These are phyloP conservation scores for Prunus fruticosa DNA, from an alignment of 306 rosid species.

Conservation along the genomic window DNA sequence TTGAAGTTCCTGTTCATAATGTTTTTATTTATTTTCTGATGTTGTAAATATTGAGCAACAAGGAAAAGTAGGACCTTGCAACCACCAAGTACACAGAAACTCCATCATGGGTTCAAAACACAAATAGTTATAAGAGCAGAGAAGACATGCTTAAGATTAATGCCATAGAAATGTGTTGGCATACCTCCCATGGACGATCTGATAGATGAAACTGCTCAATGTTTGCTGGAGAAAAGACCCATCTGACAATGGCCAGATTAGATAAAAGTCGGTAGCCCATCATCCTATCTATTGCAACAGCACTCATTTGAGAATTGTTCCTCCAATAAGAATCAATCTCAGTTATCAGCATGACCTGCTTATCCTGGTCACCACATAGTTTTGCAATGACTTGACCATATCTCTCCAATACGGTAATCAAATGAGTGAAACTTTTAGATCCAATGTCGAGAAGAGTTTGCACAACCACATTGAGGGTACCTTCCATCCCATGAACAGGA, in stretches of 20 bases:
- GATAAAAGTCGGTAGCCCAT: constrained; percentile 96
- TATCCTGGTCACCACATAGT: constrained; percentile 80
- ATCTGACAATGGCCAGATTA: constrained; percentile 89
- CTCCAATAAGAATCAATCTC: constrained; percentile 87
- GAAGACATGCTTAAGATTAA: not conserved
- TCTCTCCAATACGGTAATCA: constrained; percentile 94
- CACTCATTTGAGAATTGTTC: constrained; percentile 92
- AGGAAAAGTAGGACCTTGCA: not conserved
- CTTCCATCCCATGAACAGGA: constrained; percentile 79
- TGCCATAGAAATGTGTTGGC: not conserved
- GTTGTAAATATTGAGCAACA: not conserved
- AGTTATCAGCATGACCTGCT: constrained; percentile 79
- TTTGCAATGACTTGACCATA: constrained; percentile 85
- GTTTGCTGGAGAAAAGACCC: constrained; percentile 90
- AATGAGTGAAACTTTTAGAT: constrained; percentile 96
- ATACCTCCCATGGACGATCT: constrained; percentile 98
- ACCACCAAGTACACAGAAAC: not conserved
- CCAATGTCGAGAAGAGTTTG: constrained; percentile 95
- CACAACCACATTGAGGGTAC: constrained; percentile 66
- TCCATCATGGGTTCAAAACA: not conserved
- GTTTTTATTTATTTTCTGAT: not conserved
- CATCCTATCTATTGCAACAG: constrained; percentile 96
- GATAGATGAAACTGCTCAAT: constrained; percentile 80
- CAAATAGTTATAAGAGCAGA: not conserved
- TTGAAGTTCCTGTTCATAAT: not conserved